Base-by-base conservation (phyloP, 331 rosid genomes). In the Stylosanthes scabra region DNA sequence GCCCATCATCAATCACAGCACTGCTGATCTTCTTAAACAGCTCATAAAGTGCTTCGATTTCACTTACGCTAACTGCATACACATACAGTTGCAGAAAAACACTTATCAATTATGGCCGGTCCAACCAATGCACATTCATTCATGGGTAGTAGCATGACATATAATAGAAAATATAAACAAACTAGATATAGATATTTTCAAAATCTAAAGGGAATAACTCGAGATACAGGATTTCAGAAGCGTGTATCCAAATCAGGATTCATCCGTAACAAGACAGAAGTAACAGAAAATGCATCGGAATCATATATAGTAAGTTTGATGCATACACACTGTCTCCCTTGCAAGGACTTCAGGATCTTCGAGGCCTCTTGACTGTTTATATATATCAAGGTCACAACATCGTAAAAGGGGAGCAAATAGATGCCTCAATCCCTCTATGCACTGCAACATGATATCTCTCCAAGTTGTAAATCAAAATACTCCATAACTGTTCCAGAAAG, bases 21-120 rank as follows among this genome's bases (percentile, higher is more conserved):
- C 98, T 88, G 85, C 98, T 95, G 66, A 90, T 95, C 92, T 90
- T 90, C 83, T 95, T 95, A 78, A 95, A 95, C 72, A 95, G 97
- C 83, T 95, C 99, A 75, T 90, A 95, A 8, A 95, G 94, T 74
- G 99, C 98, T 80, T 95, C 99, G 58, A 95, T 90, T 86, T 95
- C 99, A 72, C 98, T 95, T 52, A 92, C 99, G 7, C 98, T 95
- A 79, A 95, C 98, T 92, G 96, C 86, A 86, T 63, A 62, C 14
- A 72, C 86, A 86, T 63, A 62, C 14, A 72, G 61, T 20, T 41
- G 63, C 63, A 72, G 57, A 71, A 60, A 63, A 74, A 55, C 41
- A 64, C 3, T 8, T 59, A 34, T 20, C 25, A 20, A 6, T 34
- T 34, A 75, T 45, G 71, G 60, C 70, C 59, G 73, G 59, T 8